Evolutionary conservation across 2,329 filamentous ascomycete genomes (phyloP), one percentile per base, ranked within the genome.

Genomic region (Diaporthe ampelina): DNA sequence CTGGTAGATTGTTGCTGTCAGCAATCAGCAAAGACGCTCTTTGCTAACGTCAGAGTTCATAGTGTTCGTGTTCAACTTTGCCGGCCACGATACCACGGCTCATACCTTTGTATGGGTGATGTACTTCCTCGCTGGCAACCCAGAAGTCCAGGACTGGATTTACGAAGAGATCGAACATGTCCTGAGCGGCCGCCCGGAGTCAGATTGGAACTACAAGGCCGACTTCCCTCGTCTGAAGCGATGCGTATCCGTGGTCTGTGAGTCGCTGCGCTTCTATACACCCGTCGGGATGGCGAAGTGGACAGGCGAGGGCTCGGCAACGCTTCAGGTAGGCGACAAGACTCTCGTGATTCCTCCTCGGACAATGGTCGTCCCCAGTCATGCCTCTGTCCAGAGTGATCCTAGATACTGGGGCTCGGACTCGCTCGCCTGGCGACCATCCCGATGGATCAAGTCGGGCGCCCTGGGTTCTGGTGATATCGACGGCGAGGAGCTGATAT

Each of bases 51-150:
- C 24, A 8, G 7, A 15, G 7, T 3, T 9, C n/a, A 0, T 9
- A 73, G 71, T 88, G 61, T 87, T 87, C 69, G 80, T 85, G 1
- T 83, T 88, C 75, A 88, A 86, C 63, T 81, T 89, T 67, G 87
- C 88, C 0, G 88, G 88, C 0, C 86, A 88, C 73, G 87, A 89
- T 73, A 88, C 87, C 0, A 87, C 86, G 0, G 85, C 87, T 0
- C 84, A 86, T 37, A 84, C 84, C 0, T 77, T 88, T 8, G 82
- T 83, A 0, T 88, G 84, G 69, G 79, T 82, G 0, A 77, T 87
- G 1, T 78, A 84, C 9, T 83, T 87, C 11, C 80, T 90, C 1
- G 86, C 87, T 2, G 81, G 83, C 0, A 76, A 86, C 54, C 86
- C 84, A 0, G 79, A 83, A 4, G 82, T 86, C 3, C 87, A 89